Conservation (phyloP, 306 rosid genomes). For the Trifolium pratense region DNA sequence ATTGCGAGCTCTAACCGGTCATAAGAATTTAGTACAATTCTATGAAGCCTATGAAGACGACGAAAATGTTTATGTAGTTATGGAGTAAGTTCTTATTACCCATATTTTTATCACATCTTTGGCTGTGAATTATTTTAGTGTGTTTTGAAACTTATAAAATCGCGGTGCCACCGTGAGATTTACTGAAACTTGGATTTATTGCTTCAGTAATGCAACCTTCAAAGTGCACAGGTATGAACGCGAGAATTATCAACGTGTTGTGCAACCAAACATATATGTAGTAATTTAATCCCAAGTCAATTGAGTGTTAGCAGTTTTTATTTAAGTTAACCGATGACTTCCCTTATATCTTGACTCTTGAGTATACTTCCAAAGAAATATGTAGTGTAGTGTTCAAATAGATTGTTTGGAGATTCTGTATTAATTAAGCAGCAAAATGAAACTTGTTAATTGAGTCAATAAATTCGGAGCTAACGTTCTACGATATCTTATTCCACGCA, state of each 20-base stretch:
- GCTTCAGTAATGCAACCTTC: not conserved
- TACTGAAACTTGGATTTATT: not conserved
- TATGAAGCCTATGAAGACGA: conserved; percentile 86
- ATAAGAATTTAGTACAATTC: conserved; percentile 79
- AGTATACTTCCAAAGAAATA: not conserved
- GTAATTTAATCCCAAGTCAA: not conserved
- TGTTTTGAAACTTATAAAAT: not conserved
- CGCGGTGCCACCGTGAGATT: not conserved
- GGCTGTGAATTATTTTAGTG: too few species aligned
- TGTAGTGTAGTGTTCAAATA: not conserved
- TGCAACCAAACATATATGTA: not conserved
- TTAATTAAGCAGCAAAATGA: conserved; percentile 19
- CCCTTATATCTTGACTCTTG: not conserved
- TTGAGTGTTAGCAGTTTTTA: not conserved
- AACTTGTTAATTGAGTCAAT: conserved; percentile 5
- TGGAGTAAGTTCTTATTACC: conserved; percentile 75
- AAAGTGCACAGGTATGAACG: not conserved
- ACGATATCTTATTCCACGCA: conserved; percentile 45
- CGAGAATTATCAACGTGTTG: not conserved
- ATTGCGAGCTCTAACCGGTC: conserved; percentile 76
- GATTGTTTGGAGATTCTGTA: conserved; percentile 33
- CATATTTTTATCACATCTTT: too few species aligned
- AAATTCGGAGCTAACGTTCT: conserved; percentile 36
- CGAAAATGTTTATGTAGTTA: conserved; percentile 72
- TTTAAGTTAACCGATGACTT: conserved; percentile 8